phyloP scores from a whole-genome alignment of 371 early-diverging fungal species.

The Mucor saturninus region DNA sequence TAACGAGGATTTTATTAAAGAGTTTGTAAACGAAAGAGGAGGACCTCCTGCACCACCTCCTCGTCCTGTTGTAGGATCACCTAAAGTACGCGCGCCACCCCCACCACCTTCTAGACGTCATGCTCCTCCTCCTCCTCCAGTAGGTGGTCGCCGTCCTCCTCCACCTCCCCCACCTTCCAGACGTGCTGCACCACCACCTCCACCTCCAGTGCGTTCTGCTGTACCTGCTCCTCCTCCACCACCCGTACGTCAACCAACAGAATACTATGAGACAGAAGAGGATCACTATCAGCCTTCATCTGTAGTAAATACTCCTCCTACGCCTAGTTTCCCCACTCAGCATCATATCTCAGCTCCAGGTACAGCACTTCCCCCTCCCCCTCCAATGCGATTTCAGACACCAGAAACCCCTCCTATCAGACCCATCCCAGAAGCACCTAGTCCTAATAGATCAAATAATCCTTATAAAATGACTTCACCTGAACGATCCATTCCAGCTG shows the following conservation, averaged over 20 bases:
- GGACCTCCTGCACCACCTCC: constrained; percentile 39
- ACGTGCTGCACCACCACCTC: constrained; percentile 15
- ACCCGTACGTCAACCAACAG: constrained; percentile 3
- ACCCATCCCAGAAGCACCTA: neutral
- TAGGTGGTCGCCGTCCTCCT: constrained; percentile 50
- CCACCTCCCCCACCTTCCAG: constrained; percentile 41
- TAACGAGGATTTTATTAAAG: constrained; percentile 53
- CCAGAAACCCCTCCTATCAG: neutral
- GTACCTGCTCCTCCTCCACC: constrained; percentile 5
- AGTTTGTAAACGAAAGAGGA: constrained; percentile 50
- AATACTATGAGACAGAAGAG: neutral
- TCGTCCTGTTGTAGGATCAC: neutral
- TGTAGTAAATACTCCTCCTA: constrained; percentile 3
- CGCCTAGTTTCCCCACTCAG: constrained; percentile 5
- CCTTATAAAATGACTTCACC: constrained; percentile 24
- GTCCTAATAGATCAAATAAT: constrained; percentile 25
- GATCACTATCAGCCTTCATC: neutral
- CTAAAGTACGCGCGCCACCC: constrained; percentile 26
- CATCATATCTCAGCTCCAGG: constrained; percentile 5
- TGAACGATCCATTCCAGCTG: constrained; percentile 1
- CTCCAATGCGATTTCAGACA: constrained; percentile 8
- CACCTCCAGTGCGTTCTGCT: constrained; percentile 5
- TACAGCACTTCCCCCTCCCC: constrained; percentile 10
- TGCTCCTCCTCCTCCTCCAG: constrained; percentile 40
- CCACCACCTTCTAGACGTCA: constrained; percentile 44